These are phyloP conservation scores for Vicia faba DNA, from an alignment of 306 rosid genomes.

Conservation along the genomic window DNA sequence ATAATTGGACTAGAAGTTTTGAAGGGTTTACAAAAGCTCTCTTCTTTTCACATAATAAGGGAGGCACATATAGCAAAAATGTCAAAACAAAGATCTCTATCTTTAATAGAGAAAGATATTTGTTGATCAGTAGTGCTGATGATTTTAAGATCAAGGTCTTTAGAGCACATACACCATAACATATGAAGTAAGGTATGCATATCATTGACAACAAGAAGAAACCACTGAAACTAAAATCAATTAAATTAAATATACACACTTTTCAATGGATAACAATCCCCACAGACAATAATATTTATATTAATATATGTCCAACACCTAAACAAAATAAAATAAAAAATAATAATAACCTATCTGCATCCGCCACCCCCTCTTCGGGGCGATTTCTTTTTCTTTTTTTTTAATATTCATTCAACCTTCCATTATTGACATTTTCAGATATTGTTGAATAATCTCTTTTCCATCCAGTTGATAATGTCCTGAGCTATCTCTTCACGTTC, in stretches of 20 bases:
- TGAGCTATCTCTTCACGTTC: slow-evolving; percentile 79
- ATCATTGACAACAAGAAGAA: neutral
- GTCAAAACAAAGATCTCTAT: too few relatives aligned
- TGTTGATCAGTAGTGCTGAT: too few relatives aligned
- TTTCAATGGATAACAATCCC: slow-evolving; percentile 1
- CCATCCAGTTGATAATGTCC: slow-evolving; percentile 94
- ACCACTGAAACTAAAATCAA: neutral
- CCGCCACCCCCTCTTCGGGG: slow-evolving; percentile 37
- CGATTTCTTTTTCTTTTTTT: slow-evolving; percentile 6
- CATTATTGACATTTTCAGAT: slow-evolving; percentile 37
- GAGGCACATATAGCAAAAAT: too few relatives aligned
- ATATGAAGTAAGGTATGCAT: too few relatives aligned
- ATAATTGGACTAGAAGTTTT: too few relatives aligned
- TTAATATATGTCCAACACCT: neutral
- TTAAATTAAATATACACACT: neutral
- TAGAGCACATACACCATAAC: too few relatives aligned
- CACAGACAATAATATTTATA: slow-evolving; percentile 10
- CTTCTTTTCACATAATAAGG: too few relatives aligned
- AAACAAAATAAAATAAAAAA: slow-evolving; percentile 20
- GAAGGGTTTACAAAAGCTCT: too few relatives aligned
- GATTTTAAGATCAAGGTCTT: too few relatives aligned
- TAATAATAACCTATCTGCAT: slow-evolving; percentile 38
- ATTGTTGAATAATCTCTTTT: slow-evolving; percentile 47
- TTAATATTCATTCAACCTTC: neutral
- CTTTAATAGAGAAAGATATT: too few relatives aligned